Base-by-base conservation (phyloP, 2,329 filamentous ascomycete genomes). In the Neonectria sp. region DNA sequence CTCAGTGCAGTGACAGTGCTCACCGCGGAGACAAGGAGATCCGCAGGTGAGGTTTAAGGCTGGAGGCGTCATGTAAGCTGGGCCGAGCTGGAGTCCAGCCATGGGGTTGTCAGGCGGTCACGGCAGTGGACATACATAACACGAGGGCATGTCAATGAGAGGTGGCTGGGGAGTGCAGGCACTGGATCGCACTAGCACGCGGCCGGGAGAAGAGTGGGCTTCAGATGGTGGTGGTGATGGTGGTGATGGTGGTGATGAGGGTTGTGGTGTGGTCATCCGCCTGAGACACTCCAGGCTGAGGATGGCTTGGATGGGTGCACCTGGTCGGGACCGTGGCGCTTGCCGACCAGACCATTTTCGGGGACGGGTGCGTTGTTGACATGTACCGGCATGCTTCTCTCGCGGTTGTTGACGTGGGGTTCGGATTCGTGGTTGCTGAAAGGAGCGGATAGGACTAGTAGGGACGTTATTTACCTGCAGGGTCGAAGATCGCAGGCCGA, bases 261-360 rank as follows among this genome's bases (percentile, higher is more conserved):
- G 72, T 65, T 63, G 68, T 71, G 55, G 68, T 69, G 73, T 74
- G 73, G 74, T 74, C 73, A 75, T 66, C 72, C 72, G 71, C 68
- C 69, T 75, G 71, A 75, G 73, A 75, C 72, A 75, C 51, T 51
- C 70, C 63, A 73, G 66, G 72, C 61, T 66, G 65, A 71, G 67
- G 61, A 67, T 55, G 70, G 60, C 53, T 45, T 56, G 65, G 61
- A 68, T 59, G 71, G 60, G 56, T 40, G 58, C 60, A 64, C 65
- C 59, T 67, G 51, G 67, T 53, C 59, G 57, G 46, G 61, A 33
- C 56, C n/a, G 65, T 70, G 70, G 71, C 73, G 68, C 65, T 65
- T 63, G 46, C 48, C 60, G 48, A 56, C 63, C 49, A 61, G 65
- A 61, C 53, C 57, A 52, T 63, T 68, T 52, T 56, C 40, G 52